Conservation (phyloP, 176 grass and related monocot species). For the Cocos nucifera region DNA sequence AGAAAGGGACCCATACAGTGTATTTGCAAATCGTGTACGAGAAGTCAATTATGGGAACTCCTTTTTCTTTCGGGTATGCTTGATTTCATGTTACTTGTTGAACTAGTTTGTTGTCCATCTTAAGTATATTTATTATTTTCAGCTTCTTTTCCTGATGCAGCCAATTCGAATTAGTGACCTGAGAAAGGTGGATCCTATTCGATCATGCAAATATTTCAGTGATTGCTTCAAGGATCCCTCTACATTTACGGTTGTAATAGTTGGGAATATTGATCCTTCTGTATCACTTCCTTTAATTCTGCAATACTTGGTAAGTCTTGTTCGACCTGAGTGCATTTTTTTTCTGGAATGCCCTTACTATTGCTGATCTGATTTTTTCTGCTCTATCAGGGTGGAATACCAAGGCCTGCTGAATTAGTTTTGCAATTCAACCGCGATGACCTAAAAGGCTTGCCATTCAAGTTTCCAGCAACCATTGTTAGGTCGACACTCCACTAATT, state of each 20-base stretch:
- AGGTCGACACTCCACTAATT: slow-evolving; percentile 28
- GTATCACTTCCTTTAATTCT: slow-evolving; percentile 74
- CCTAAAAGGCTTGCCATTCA: slow-evolving; percentile 91
- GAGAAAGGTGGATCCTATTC: slow-evolving; percentile 91
- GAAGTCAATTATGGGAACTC: slow-evolving; percentile 99
- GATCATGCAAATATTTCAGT: slow-evolving; percentile 93
- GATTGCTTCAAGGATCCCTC: slow-evolving; percentile 86
- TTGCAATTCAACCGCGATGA: slow-evolving; percentile 84
- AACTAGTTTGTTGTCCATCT: not conserved
- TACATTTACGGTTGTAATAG: slow-evolving; percentile 81
- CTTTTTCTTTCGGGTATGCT: slow-evolving; percentile 85
- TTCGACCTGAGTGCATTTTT: slow-evolving; percentile 1
- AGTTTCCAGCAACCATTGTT: slow-evolving; percentile 81
- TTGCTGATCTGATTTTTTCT: slow-evolving; percentile 9
- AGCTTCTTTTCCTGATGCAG: slow-evolving; percentile 26
- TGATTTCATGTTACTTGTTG: not conserved
- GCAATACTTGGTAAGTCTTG: slow-evolving; percentile 74
- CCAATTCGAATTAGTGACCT: slow-evolving; percentile 93
- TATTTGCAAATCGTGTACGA: slow-evolving; percentile 82
- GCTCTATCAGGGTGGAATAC: slow-evolving; percentile 80
- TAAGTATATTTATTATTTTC: not conserved
- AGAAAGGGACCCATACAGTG: slow-evolving; percentile 97
- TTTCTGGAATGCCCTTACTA: slow-evolving; percentile 1
- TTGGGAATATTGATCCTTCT: slow-evolving; percentile 79
- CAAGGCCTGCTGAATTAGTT: slow-evolving; percentile 49